Evolutionary conservation across 2,329 filamentous ascomycete genomes (phyloP).

Genomic region (Cadophora sp.): DNA sequence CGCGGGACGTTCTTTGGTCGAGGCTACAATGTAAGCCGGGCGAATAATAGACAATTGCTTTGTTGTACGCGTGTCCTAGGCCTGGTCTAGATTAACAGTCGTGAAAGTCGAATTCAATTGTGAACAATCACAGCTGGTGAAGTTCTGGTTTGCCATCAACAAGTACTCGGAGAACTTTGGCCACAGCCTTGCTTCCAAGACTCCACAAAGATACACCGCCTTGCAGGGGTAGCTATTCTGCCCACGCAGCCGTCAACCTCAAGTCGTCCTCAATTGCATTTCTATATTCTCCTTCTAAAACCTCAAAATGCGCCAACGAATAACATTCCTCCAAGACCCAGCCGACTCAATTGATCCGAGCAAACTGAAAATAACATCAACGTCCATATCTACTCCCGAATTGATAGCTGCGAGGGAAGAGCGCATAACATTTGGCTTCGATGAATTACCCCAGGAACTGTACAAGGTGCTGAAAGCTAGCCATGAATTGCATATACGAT

Average conservation of each 20-base stretch:
- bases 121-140: background rate
- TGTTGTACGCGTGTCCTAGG: background rate
- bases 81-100: background rate
- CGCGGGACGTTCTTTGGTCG: background rate
- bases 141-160: background rate
- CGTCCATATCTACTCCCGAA: constrained; percentile 61
- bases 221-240: constrained; percentile 29
- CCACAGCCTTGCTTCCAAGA: constrained; percentile 14
- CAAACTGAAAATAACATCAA: constrained; percentile 62
- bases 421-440: constrained; percentile 73
- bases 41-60: background rate
- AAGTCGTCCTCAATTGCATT: background rate
- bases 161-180: background rate
- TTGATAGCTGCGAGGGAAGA: constrained; percentile 79
- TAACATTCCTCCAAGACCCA: constrained; percentile 78
- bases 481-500: constrained; percentile 79
- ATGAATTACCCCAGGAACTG: constrained; percentile 76
- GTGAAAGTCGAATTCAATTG: background rate
- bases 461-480: constrained; percentile 65
- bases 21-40: constrained; percentile 3
- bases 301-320: constrained; percentile 72
- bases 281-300: constrained; percentile 7
- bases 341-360: constrained; percentile 69
- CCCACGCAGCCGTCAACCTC: constrained; percentile 7
- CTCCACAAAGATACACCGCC: constrained; percentile 18